phyloP scores from a whole-genome alignment of 140 eudicot genomes.

The Bidens hawaiensis region DNA sequence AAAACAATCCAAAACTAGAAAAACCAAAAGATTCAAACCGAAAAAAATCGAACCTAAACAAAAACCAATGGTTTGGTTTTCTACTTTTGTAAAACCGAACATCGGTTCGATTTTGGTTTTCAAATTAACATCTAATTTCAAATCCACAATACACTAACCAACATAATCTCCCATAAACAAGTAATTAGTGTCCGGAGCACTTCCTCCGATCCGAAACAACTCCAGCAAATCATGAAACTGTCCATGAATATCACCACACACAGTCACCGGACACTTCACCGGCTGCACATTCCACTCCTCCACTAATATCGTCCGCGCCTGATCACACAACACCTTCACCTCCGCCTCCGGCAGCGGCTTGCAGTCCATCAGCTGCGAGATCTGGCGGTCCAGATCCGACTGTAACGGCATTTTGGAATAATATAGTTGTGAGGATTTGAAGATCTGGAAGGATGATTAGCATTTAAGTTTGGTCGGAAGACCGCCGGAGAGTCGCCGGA shows the following conservation, averaged over 20 bases:
- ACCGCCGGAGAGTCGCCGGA: conserved; percentile 21
- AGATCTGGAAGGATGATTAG: too few species aligned
- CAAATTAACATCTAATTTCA: neutral
- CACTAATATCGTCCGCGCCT: conserved; percentile 39
- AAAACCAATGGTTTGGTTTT: too few species aligned
- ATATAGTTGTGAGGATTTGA: neutral
- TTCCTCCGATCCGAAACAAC: conserved; percentile 41
- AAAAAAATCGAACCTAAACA: too few species aligned
- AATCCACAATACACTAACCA: conserved; percentile 22
- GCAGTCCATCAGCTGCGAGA: conserved; percentile 63
- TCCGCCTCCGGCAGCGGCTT: conserved; percentile 64
- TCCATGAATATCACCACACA: conserved; percentile 43
- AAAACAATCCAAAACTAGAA: too few species aligned
- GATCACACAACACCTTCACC: conserved; percentile 56
- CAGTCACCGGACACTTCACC: conserved; percentile 45
- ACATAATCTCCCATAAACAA: conserved; percentile 45
- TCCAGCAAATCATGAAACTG: conserved; percentile 41
- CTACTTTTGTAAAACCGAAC: too few species aligned
- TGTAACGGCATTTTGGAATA: conserved; percentile 46
- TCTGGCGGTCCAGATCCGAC: conserved; percentile 67
- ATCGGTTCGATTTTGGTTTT: too few species aligned
- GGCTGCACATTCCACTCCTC: conserved; percentile 46
- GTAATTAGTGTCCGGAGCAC: conserved; percentile 41
- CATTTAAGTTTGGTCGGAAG: too few species aligned
- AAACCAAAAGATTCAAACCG: too few species aligned